These are phyloP conservation scores for Wickerhamiella qilinensis DNA, from an alignment of 805 yeast genomes.

Conservation along the genomic window DNA sequence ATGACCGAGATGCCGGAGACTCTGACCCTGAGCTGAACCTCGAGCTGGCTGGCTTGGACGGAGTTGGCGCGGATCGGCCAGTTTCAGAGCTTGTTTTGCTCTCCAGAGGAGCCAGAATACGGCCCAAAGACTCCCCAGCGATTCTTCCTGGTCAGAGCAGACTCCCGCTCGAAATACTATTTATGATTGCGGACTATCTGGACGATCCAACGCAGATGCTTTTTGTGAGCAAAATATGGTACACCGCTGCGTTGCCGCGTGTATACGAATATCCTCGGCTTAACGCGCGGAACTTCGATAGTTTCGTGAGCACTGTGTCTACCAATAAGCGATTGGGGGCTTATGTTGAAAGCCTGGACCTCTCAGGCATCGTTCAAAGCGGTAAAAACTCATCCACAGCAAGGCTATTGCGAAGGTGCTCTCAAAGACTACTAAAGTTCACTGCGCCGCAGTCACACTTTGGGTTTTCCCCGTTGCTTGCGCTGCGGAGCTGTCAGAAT, in stretches of 20 bases:
- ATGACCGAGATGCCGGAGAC: background rate
- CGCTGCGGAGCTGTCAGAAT: conserved; percentile 52
- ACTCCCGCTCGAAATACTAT: conserved; percentile 37
- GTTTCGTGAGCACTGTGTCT: conserved; percentile 56
- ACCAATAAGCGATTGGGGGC: conserved; percentile 31
- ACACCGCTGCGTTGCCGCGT: conserved; percentile 41
- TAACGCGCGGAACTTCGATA: conserved; percentile 47
- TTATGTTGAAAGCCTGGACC: conserved; percentile 49
- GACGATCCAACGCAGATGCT: conserved; percentile 29
- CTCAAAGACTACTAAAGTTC: conserved; percentile 45
- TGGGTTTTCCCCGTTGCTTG: conserved; percentile 78
- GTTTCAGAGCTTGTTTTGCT: conserved; percentile 1
- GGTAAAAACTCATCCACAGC: conserved; percentile 89
- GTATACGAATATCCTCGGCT: conserved; percentile 51
- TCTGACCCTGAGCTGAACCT: background rate
- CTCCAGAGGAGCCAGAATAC: background rate
- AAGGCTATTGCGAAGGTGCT: conserved; percentile 61
- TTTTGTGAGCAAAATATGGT: conserved; percentile 46
- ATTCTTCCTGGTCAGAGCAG: conserved; percentile 8
- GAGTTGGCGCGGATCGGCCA: background rate
- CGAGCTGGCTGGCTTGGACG: background rate
- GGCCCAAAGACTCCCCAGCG: conserved; percentile 3
- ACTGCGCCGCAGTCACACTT: conserved; percentile 91
- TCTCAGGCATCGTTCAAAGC: conserved; percentile 67
- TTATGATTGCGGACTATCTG: conserved; percentile 23